Conservation (phyloP, 768 basidiomycete genomes). For the Pleurotus eryngii region DNA sequence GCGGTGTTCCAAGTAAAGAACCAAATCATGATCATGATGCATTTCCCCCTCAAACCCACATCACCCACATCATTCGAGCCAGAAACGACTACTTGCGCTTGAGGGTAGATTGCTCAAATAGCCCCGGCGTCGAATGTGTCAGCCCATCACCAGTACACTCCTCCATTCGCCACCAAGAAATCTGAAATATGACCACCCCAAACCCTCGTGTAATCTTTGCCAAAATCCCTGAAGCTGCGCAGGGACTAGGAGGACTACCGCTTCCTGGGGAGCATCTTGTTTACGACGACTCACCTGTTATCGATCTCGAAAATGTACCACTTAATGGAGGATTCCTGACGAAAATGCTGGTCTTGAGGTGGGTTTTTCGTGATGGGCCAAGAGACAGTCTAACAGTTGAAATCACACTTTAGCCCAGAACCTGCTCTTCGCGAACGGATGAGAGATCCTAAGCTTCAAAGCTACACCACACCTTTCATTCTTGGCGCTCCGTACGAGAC, state of each 20-base stretch:
- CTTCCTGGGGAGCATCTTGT: conserved; percentile 1
- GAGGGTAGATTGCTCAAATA: too few species aligned
- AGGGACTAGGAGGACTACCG: background rate
- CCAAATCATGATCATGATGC: too few species aligned
- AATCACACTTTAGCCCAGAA: conserved; percentile 13
- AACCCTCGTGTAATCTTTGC: conserved; percentile 5
- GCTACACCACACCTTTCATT: conserved; percentile 15
- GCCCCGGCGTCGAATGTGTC: too few species aligned
- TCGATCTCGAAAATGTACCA: conserved; percentile 17
- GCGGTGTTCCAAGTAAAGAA: too few species aligned
- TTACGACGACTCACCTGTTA: conserved; percentile 11
- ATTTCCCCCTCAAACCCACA: too few species aligned
- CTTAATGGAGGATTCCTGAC: conserved; percentile 19
- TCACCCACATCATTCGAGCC: too few species aligned
- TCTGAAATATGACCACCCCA: too few species aligned
- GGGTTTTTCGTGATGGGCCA: background rate
- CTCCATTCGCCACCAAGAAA: too few species aligned
- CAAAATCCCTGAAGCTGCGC: background rate
- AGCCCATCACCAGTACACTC: too few species aligned
- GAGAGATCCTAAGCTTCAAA: conserved; percentile 18
- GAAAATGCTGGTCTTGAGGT: conserved; percentile 16
- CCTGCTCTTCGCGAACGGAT: conserved; percentile 25
- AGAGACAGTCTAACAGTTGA: background rate
- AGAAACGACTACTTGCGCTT: too few species aligned
- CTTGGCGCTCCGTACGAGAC: conserved; percentile 17